Percentiles rank a stretch among this genome's conserved stretches.
Evolutionary conservation across 2,329 filamentous ascomycete species (phyloP).

Genomic region (Seiridium cupressi): DNA sequence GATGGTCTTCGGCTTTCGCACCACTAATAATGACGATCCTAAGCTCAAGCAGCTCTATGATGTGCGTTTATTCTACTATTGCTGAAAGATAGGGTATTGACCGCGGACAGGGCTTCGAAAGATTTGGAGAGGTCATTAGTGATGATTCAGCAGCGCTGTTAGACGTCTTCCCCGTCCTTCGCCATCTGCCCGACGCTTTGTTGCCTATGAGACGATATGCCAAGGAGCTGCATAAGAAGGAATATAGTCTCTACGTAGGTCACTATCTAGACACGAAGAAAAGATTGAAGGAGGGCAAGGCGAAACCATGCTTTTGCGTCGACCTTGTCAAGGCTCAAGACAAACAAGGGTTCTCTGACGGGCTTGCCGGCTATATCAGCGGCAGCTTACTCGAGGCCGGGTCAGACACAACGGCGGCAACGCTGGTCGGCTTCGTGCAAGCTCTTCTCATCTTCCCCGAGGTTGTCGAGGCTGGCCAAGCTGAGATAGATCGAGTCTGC

Average conservation of each 20-base stretch:
- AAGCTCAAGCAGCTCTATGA: slow-evolving; percentile 40
- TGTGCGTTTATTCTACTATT: slow-evolving; percentile 13
- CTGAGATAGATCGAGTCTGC: slow-evolving; percentile 53
- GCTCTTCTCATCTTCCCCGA: slow-evolving; percentile 47
- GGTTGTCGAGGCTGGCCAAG: slow-evolving; percentile 46
- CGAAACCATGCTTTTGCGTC: slow-evolving; percentile 23
- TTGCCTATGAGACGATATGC: slow-evolving; percentile 36
- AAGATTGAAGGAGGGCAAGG: slow-evolving; percentile 24
- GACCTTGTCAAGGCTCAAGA: slow-evolving; percentile 25
- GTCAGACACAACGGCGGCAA: slow-evolving; percentile 41
- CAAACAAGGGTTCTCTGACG: slow-evolving; percentile 27
- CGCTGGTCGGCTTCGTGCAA: slow-evolving; percentile 45
- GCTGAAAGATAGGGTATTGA: background rate
- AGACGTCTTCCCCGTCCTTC: slow-evolving; percentile 44
- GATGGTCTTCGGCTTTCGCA: slow-evolving; percentile 48
- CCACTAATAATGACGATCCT: slow-evolving; percentile 30
- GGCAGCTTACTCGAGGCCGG: slow-evolving; percentile 27
- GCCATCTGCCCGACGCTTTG: slow-evolving; percentile 40
- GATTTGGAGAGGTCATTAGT: slow-evolving; percentile 21
- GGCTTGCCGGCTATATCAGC: slow-evolving; percentile 29
- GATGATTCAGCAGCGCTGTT: slow-evolving; percentile 36
- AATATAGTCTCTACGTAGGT: slow-evolving; percentile 38
- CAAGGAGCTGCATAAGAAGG: slow-evolving; percentile 38
- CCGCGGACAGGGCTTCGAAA: slow-evolving; percentile 25
- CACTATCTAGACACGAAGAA: slow-evolving; percentile 40